Evolutionary conservation across 345 rosid genomes (phyloP), one percentile per base, ranked within the genome.

Genomic region (Excoecaria agallocha): DNA sequence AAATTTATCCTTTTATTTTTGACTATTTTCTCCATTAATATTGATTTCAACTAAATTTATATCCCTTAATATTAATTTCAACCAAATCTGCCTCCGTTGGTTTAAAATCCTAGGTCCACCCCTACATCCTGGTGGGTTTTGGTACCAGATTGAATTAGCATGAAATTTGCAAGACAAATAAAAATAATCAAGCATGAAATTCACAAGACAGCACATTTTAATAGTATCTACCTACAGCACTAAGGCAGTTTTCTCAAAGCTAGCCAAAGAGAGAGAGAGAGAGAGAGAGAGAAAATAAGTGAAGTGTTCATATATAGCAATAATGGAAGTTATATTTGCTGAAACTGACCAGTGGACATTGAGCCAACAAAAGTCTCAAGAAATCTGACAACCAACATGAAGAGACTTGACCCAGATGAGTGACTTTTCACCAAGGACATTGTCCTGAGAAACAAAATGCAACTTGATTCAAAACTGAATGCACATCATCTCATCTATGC

Each of bases 331-430:
- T 56, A 66, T 61, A 69, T 71, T n/a, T 46, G 73, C 20, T 66
- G 37, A 71, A 71, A 78, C 82, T 74, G 61, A 93, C 99, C 99
- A 83, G 98, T 91, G 79, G 99, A 95, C 92, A 95, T 77, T 67
- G 99, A 95, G 45, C 99, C 99, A 71, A 89, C 91, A 87, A 95
- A 95, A 68, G 96, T 95, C 85, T 95, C 98, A 20, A 95, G 97
- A 88, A 93, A 95, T 82, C 96, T 85, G 74, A 95, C 86, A 64
- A 93, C 72, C 87, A 95, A 86, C 92, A 90, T 90, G 73, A 95
- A 50, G 77, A 95, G 80, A 86, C 90, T 93, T 79, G 88, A 87
- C n/a, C 87, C 90, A 74, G 91, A 76, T 30, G 84, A 85, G 73
- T 85, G 84, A 78, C 93, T 91, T 84, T 89, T 91, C 64, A 93